phyloP scores from a whole-genome alignment of 129 eudicot genomes.

The Lactuca saligna region DNA sequence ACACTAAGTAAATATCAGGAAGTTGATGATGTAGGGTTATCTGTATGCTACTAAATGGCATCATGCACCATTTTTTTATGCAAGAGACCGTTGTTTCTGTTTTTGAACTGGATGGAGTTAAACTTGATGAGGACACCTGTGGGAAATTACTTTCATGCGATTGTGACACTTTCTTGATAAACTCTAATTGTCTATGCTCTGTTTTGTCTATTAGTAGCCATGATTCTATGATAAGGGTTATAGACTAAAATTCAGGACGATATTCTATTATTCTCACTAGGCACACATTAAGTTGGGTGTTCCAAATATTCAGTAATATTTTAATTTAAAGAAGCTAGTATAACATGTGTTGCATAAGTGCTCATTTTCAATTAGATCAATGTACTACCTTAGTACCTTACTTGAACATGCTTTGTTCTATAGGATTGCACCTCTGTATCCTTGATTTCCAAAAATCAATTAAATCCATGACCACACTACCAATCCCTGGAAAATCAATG shows the following conservation, averaged over 20 bases:
- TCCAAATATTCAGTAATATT: not conserved
- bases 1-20: constrained; percentile 14
- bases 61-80: not conserved
- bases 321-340: constrained; percentile 6
- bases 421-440: no score
- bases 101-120: constrained; percentile 10
- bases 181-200: not conserved
- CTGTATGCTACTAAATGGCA: not conserved
- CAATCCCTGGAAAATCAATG: not conserved
- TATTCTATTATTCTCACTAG: not conserved
- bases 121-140: not conserved
- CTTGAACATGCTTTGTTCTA: no score
- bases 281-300: not conserved
- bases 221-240: constrained; percentile 3
- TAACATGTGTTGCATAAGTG: constrained; percentile 2
- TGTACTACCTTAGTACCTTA: not conserved
- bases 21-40: constrained; percentile 12
- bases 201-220: not conserved
- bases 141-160: not conserved
- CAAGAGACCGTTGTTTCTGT: not conserved
- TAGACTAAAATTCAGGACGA: constrained; percentile 7
- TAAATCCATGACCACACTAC: constrained; percentile 2
- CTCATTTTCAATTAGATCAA: not conserved
- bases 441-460: not conserved
- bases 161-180: not conserved